A percentile compares a stretch with the other conserved stretches of the same genome.
These are phyloP conservation scores for Alternaria viburni DNA, from an alignment of 2,329 filamentous ascomycete genomes.

Conservation along the genomic window DNA sequence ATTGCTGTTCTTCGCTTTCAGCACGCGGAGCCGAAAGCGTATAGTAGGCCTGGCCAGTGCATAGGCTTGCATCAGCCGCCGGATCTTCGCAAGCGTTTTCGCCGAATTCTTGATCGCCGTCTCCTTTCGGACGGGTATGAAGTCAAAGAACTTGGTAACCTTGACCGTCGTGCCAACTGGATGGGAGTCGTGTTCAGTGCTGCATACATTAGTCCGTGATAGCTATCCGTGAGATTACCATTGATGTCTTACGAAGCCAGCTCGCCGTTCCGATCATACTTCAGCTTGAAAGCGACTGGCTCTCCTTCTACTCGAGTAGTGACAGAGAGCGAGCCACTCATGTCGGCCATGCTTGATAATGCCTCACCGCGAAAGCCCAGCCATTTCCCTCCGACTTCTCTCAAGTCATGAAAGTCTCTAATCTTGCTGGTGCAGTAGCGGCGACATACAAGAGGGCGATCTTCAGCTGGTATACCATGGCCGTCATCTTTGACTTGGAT, in stretches of 20 bases:
- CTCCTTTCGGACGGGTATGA: conserved; percentile 69
- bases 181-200: conserved; percentile 53
- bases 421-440: conserved; percentile 79
- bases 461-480: conserved; percentile 68
- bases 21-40: conserved; percentile 65
- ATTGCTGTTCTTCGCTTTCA: conserved; percentile 59
- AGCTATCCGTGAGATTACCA: background rate
- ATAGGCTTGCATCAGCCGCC: conserved; percentile 67
- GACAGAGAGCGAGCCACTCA: conserved; percentile 64
- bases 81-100: conserved; percentile 65
- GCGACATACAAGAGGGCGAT: conserved; percentile 68
- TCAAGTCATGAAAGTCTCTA: conserved; percentile 66
- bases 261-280: conserved; percentile 59
- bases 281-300: conserved; percentile 61
- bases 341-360: conserved; percentile 67
- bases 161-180: conserved; percentile 73
- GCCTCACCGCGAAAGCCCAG: conserved; percentile 82
- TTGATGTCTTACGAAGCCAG: conserved; percentile 47
- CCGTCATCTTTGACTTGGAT: conserved; percentile 73
- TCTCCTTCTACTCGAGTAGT: conserved; percentile 70
- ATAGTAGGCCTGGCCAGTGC: conserved; percentile 69
- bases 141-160: conserved; percentile 64
- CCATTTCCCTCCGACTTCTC: conserved; percentile 60
- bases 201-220: conserved; percentile 16
- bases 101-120: conserved; percentile 62